Conservation (phyloP, 176 grass and related monocot genomes). For the Bolboschoenus planiculmis region DNA sequence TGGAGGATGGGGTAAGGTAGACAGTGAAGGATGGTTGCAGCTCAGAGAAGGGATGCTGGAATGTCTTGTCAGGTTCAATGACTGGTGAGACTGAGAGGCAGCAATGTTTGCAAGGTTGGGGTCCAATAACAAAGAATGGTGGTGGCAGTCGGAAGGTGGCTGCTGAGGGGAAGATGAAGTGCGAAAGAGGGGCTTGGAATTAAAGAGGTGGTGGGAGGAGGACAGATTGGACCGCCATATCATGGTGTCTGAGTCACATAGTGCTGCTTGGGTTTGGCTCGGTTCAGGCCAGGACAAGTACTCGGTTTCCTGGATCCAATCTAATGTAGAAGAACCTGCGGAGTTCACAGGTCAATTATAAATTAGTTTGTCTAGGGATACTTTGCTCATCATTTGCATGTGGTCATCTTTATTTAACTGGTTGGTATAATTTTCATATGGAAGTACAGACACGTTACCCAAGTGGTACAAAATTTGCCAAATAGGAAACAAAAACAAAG, state of each 20-base stretch:
- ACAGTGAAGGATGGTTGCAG: slow-evolving; percentile 8
- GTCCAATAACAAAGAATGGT: slow-evolving; percentile 12
- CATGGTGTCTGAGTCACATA: slow-evolving; percentile 20
- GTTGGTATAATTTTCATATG: background rate
- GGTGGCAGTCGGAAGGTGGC: slow-evolving; percentile 14
- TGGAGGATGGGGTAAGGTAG: slow-evolving; percentile 25
- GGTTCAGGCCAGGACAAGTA: slow-evolving; percentile 22
- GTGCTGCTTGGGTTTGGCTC: background rate
- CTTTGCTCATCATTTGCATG: background rate
- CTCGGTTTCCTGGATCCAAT: slow-evolving; percentile 34
- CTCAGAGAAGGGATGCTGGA: slow-evolving; percentile 27
- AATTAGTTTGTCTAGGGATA: background rate
- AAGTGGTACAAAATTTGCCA: background rate
- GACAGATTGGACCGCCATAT: slow-evolving; percentile 32
- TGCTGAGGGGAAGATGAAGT: slow-evolving; percentile 30
- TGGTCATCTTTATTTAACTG: background rate
- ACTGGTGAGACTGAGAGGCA: background rate
- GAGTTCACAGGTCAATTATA: background rate
- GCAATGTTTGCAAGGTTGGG: slow-evolving; percentile 4
- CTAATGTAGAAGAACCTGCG: slow-evolving; percentile 37
- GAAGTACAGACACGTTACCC: background rate
- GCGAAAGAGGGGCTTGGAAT: slow-evolving; percentile 21
- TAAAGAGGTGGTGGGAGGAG: background rate
- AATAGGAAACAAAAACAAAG: background rate
- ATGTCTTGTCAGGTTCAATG: slow-evolving; percentile 15